Evolutionary conservation across 2,329 filamentous ascomycete genomes (phyloP).

Genomic region (Diaporthe humulicola): DNA sequence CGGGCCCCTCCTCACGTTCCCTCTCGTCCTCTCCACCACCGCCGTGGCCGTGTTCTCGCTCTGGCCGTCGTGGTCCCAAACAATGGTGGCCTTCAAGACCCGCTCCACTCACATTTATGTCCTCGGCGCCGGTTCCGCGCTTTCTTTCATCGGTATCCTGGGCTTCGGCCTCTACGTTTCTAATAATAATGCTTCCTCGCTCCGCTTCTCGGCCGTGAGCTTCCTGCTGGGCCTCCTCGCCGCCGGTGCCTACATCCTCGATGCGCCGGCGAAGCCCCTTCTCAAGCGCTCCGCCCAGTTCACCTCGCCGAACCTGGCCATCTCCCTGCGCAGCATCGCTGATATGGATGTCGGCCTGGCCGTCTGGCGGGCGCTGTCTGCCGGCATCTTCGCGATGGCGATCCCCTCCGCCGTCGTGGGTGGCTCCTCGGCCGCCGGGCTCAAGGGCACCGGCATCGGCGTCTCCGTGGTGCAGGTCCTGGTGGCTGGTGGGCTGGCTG

Average conservation of each 20-base stretch:
- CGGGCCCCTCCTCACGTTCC: constrained; percentile 60
- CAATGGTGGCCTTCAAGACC: constrained; percentile 45
- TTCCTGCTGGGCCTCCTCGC: constrained; percentile 63
- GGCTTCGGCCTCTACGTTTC: constrained; percentile 60
- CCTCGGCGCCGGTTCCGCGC: constrained; percentile 50
- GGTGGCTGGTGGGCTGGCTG: constrained; percentile 51
- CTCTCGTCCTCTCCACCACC: constrained; percentile 57
- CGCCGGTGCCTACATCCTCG: constrained; percentile 56
- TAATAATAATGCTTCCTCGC: constrained; percentile 41
- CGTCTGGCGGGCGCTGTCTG: constrained; percentile 56
- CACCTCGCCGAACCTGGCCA: constrained; percentile 60
- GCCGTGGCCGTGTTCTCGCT: constrained; percentile 51
- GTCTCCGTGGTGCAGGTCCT: constrained; percentile 57
- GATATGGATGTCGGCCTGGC: constrained; percentile 62
- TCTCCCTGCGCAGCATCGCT: constrained; percentile 59
- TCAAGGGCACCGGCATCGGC: constrained; percentile 56
- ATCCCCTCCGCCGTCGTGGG: constrained; percentile 53
- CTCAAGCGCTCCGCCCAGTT: constrained; percentile 63
- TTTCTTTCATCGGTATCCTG: constrained; percentile 58
- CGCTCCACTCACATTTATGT: constrained; percentile 48
- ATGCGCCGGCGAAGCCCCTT: constrained; percentile 56
- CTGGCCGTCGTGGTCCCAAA: constrained; percentile 41
- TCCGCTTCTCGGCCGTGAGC: constrained; percentile 57
- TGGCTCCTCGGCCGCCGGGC: constrained; percentile 47
- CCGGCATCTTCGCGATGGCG: constrained; percentile 59